Evolutionary conservation across 768 basidiomycete species (phyloP), one percentile per base, ranked within the genome.

Genomic region (Phylloporus sp.): DNA sequence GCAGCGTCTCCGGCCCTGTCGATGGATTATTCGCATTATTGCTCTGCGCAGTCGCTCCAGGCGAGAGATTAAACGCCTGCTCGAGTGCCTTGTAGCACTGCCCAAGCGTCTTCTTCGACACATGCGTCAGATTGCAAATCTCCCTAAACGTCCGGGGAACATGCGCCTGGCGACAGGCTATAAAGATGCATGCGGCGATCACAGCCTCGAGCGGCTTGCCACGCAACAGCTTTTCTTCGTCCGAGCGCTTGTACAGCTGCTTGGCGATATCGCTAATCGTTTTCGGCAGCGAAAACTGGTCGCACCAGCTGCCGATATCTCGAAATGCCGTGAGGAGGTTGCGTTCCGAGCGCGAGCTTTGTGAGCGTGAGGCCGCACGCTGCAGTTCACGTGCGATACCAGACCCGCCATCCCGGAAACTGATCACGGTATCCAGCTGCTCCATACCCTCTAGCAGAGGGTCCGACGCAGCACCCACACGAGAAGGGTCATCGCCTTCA

Each of bases 401-500:
- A 3, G 91, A 88, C 45, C 94, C 91, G 55, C 95, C 95, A 64
- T 98, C 97, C 45, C 88, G 84, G 72, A 95, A 97, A 59, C 91
- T 91, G 69, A 98, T 97, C 50, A 91, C 81, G 29, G 97, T 98
- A 62, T 94, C 88, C 42, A 98, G 80, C 68, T 95, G 90, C 64
- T 97, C 95, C 62, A 92, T 86, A 34, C 93, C 94, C 69, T 97
- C 93, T 74, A 98, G 78, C 38, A 95, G 74, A 27, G 95, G 92
- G 70, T 97, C 93, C 18, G 87, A 83, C 39, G 94, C 93, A 49
- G 92, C 94, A 74, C 97, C 97, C 60, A 99, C 97, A 88, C 97
- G 97, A 59, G 97, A 98, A 56, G 97, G 97, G 69, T 99, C 97
- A 69, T 97, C 95, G 56, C 95, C 95, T 76, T 99, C 97, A 63